Conservation (phyloP, 805 yeast species). For the Henningerozyma blattae region DNA sequence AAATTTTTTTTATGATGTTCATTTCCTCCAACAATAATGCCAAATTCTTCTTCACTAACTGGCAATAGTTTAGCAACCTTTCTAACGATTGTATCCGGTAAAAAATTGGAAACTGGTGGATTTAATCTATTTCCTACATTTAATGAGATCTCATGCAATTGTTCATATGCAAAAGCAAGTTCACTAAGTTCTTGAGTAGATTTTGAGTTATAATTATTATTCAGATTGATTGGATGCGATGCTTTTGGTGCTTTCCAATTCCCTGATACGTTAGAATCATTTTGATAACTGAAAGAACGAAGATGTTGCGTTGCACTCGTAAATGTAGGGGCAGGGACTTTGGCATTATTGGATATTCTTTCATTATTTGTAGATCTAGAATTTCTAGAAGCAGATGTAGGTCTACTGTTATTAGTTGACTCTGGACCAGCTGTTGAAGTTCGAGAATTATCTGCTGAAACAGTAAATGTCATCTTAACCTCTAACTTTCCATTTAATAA, state of each 20-base stretch:
- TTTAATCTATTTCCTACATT: slow-evolving; percentile 11
- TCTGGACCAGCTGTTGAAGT: slow-evolving; percentile 6
- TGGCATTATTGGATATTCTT: background rate
- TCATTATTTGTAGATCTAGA: background rate
- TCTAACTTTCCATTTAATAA: slow-evolving; percentile 34
- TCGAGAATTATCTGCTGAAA: slow-evolving; percentile 10
- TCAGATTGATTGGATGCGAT: slow-evolving; percentile 7
- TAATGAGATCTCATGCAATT: slow-evolving; percentile 13
- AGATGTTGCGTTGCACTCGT: slow-evolving; percentile 9
- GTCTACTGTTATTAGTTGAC: background rate
- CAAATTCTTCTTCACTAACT: slow-evolving; percentile 14
- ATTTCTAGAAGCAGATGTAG: background rate
- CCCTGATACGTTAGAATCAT: too few relatives aligned
- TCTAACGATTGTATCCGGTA: slow-evolving; percentile 16
- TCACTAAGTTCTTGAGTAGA: slow-evolving; percentile 17
- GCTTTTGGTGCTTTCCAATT: background rate
- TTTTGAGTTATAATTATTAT: slow-evolving; percentile 3
- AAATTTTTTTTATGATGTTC: slow-evolving; percentile 13
- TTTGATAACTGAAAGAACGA: slow-evolving; percentile 5
- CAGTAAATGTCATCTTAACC: slow-evolving; percentile 42
- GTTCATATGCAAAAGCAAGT: slow-evolving; percentile 14
- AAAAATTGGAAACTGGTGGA: slow-evolving; percentile 15
- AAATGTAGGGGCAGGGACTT: slow-evolving; percentile 3
- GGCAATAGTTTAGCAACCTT: slow-evolving; percentile 19
- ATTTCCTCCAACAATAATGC: slow-evolving; percentile 9